phyloP scores from a whole-genome alignment of 371 early-diverging fungal species.

The Mortierella sp. region DNA sequence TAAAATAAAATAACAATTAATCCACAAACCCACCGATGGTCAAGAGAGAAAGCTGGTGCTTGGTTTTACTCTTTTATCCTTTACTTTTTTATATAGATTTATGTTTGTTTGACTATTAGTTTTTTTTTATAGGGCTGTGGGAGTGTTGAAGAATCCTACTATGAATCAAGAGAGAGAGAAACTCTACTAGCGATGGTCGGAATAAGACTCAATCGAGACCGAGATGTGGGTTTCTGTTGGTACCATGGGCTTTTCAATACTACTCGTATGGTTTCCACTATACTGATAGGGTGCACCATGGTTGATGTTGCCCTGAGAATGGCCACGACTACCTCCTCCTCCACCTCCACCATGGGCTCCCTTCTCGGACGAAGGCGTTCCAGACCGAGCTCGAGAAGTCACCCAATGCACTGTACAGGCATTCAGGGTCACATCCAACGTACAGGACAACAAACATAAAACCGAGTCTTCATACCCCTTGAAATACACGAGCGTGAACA shows the following conservation, averaged over 20 bases:
- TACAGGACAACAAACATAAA: conserved; percentile 43
- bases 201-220: conserved; percentile 35
- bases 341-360: not conserved
- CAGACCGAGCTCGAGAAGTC: conserved; percentile 27
- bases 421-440: conserved; percentile 35
- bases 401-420: conserved; percentile 45
- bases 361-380: conserved; percentile 6
- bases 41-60: too few species aligned
- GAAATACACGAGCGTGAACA: conserved; percentile 51
- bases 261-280: not conserved
- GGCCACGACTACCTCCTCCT: conserved; percentile 13
- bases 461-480: conserved; percentile 53
- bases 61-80: too few species aligned
- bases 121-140: too few species aligned
- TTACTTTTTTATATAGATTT: too few species aligned
- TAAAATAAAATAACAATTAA: too few species aligned
- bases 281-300: not conserved
- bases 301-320: not conserved
- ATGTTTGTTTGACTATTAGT: too few species aligned
- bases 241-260: conserved; percentile 21
- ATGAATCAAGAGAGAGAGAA: too few species aligned
- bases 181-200: too few species aligned
- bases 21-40: too few species aligned
- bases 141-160: too few species aligned
- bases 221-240: conserved; percentile 41